Conservation (phyloP, 768 basidiomycete species). For the Amanita polypyramis region DNA sequence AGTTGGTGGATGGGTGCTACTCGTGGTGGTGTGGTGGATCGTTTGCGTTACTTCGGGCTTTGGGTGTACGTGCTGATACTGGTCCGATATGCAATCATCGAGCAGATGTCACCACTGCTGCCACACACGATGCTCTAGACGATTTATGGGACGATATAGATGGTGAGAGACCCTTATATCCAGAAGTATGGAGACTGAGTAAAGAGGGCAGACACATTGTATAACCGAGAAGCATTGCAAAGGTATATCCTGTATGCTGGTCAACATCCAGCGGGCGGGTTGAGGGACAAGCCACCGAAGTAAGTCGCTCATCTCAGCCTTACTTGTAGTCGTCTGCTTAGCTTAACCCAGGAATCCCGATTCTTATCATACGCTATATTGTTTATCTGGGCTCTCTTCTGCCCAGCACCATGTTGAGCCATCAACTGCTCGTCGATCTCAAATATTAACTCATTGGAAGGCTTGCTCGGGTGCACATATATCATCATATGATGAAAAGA, state of each 20-base stretch:
- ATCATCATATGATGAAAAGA: background rate
- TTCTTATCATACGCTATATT: conserved; percentile 91
- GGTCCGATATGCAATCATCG: conserved; percentile 16
- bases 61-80: conserved; percentile 29
- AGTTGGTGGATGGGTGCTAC: conserved; percentile 98
- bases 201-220: conserved; percentile 27
- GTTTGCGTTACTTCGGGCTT: conserved; percentile 64
- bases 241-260: conserved; percentile 81
- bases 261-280: conserved; percentile 76
- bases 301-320: conserved; percentile 16
- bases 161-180: conserved; percentile 27
- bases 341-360: conserved; percentile 56
- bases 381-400: conserved; percentile 78
- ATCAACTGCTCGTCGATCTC: conserved; percentile 24
- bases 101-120: background rate
- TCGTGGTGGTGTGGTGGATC: conserved; percentile 99
- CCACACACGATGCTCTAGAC: conserved; percentile 3
- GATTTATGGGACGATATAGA: conserved; percentile 63
- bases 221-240: conserved; percentile 67
- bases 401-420: conserved; percentile 74
- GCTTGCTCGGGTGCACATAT: background rate
- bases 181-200: background rate
- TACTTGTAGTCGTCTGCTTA: background rate
- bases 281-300: conserved; percentile 96
- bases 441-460: conserved; percentile 16